Evolutionary conservation across 2,329 filamentous ascomycete genomes (phyloP), one percentile per base, ranked within the genome.

Genomic region (Fusarium coicis): DNA sequence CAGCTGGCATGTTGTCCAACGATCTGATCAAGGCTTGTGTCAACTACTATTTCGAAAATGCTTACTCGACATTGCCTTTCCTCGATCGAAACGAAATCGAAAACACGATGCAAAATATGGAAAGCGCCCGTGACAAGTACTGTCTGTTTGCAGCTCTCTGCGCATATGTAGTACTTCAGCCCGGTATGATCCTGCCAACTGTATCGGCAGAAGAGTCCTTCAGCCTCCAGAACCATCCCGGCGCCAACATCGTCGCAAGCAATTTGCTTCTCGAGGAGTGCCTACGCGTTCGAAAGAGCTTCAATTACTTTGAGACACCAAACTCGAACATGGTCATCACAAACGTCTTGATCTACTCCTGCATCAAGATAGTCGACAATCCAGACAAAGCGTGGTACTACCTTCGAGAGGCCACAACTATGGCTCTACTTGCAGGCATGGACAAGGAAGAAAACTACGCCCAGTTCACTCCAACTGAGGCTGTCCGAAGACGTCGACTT

Each of bases 331-430:
- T 84, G 49, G 80, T 93, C 18, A 89, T 91, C 66, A 94, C 92
- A n/a, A 94, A 92, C 60, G 94, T 93, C 81, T 95, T 96, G 80
- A 80, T 96, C 32, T 95, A 93, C 76, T 92, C 89, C 42, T 92
- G 91, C 65, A 90, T 92, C 79, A 57, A 57, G 26, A 57, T 36
- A 4, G n/a, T 36, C 4, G 54, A 49, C 2, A 40, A 40, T 36
- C n/a, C 40, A 44, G 90, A 93, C 70, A 91, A 91, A 80, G 93
- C 93, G 3, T 96, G 93, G 93, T 95, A 91, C 78, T 90, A 94
- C 79, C 84, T 96, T 15, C 90, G 93, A 32, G 93, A 96, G 81
- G 92, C 92, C 10, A 92, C 90, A 4, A 95, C 93, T 10, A 85
- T 96, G 80, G 86, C 88, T 34, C 87, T 90, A 75, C 87, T 92